These are phyloP conservation scores for Blastobotrys buckinghamii DNA, from an alignment of 1,139 yeast species.

Conservation along the genomic window DNA sequence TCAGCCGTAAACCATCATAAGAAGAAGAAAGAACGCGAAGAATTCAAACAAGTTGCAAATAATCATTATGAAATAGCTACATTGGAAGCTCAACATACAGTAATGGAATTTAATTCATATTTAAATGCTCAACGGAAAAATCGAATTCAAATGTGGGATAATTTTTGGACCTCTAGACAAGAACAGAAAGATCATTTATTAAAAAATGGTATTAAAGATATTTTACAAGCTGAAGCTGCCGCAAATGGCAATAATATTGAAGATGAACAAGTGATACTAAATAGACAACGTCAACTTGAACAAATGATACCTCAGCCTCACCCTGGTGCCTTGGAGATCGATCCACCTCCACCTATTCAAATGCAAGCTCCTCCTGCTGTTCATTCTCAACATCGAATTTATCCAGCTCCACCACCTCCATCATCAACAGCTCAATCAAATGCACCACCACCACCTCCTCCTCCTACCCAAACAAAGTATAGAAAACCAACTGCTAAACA, in stretches of 20 bases:
- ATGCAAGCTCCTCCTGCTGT: conserved; percentile 23
- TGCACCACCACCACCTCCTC: too few relatives aligned
- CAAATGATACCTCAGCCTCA: conserved; percentile 14
- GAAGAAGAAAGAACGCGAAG: background rate
- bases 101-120: conserved; percentile 29
- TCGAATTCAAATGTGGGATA: conserved; percentile 29
- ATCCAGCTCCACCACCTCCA: background rate
- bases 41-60: background rate
- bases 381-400: conserved; percentile 1
- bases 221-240: conserved; percentile 10
- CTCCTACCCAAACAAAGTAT: too few relatives aligned
- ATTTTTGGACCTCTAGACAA: conserved; percentile 29
- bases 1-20: background rate
- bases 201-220: conserved; percentile 14
- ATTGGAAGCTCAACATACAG: conserved; percentile 28
- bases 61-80: conserved; percentile 13
- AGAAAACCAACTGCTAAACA: too few relatives aligned
- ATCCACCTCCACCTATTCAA: conserved; percentile 16
- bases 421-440: background rate
- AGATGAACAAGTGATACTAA: conserved; percentile 9
- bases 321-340: conserved; percentile 25
- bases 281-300: conserved; percentile 7
- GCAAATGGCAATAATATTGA: background rate
- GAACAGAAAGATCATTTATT: conserved; percentile 13
- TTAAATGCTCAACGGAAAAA: conserved; percentile 25